These are phyloP conservation scores for Skeletonema potamos DNA, from an alignment of 108 stramenopile species.

Conservation along the genomic window DNA sequence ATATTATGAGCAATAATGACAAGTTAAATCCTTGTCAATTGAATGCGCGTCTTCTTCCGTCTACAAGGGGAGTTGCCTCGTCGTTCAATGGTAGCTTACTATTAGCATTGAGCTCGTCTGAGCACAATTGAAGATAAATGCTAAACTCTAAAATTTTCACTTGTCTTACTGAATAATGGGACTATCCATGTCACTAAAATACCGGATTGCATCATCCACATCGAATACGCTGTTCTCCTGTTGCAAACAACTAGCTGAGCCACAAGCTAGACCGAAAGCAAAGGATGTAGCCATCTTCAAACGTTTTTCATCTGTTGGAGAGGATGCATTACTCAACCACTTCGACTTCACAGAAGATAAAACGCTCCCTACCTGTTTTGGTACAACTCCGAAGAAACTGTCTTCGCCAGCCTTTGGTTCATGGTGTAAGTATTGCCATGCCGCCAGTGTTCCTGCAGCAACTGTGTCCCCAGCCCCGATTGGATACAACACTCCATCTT, in stretches of 20 bases:
- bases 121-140: neutral
- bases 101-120: constrained; percentile 33
- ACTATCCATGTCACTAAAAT: constrained; percentile 46
- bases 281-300: constrained; percentile 33
- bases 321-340: neutral
- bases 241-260: constrained; percentile 69
- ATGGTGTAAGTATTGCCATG: constrained; percentile 61
- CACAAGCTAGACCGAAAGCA: constrained; percentile 71
- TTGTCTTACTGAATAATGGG: constrained; percentile 11
- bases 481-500: constrained; percentile 57
- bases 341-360: neutral
- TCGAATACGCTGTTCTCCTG: constrained; percentile 82
- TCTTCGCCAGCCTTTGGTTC: neutral
- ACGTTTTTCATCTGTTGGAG: neutral
- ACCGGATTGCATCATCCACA: constrained; percentile 46
- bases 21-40: constrained; percentile 71
- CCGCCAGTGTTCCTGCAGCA: constrained; percentile 80
- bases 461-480: constrained; percentile 90
- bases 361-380: neutral
- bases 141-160: neutral
- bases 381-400: constrained; percentile 9
- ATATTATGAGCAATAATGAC: constrained; percentile 71
- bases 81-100: constrained; percentile 46
- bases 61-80: constrained; percentile 20
- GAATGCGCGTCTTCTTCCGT: constrained; percentile 61